Evolutionary conservation across 2,329 filamentous ascomycete genomes (phyloP).

Genomic region (Tricladium varicosporioides): DNA sequence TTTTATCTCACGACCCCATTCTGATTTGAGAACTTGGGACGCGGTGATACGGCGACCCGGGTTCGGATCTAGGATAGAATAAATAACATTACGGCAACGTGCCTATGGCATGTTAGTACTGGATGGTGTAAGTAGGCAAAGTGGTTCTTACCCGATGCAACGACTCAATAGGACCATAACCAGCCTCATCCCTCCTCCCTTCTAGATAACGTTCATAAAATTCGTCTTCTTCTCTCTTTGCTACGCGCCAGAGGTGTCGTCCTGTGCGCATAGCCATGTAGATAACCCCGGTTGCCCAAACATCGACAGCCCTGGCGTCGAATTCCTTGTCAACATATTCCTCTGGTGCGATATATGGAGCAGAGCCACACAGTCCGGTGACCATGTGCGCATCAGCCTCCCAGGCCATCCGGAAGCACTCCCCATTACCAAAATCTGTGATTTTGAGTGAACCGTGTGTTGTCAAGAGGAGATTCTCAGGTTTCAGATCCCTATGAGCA

Average conservation of each 20-base stretch:
- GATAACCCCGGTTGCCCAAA: slow-evolving; percentile 98
- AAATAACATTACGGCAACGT: slow-evolving; percentile 97
- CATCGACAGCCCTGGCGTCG: slow-evolving; percentile 93
- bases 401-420: slow-evolving; percentile 99
- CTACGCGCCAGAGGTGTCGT: slow-evolving; percentile 93
- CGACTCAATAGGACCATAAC: slow-evolving; percentile 94
- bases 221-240: slow-evolving; percentile 94
- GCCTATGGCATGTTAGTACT: slow-evolving; percentile 54
- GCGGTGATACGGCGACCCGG: slow-evolving; percentile 89
- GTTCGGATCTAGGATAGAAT: slow-evolving; percentile 96
- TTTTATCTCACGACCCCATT: slow-evolving; percentile 98
- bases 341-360: slow-evolving; percentile 95
- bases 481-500: slow-evolving; percentile 93
- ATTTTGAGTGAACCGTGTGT: slow-evolving; percentile 93
- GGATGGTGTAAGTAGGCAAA: neutral
- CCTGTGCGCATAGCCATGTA: slow-evolving; percentile 99
- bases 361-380: slow-evolving; percentile 90
- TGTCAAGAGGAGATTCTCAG: slow-evolving; percentile 92
- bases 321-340: slow-evolving; percentile 96
- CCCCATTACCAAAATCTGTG: slow-evolving; percentile 97
- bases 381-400: slow-evolving; percentile 99
- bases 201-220: slow-evolving; percentile 95
- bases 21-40: slow-evolving; percentile 94
- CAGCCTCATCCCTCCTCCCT: slow-evolving; percentile 89
- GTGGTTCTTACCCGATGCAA: slow-evolving; percentile 76